Percentiles rank a stretch among this genome's conserved stretches.
Conservation (phyloP, 2,329 filamentous ascomycete species). For the Podosphaera xanthii region DNA sequence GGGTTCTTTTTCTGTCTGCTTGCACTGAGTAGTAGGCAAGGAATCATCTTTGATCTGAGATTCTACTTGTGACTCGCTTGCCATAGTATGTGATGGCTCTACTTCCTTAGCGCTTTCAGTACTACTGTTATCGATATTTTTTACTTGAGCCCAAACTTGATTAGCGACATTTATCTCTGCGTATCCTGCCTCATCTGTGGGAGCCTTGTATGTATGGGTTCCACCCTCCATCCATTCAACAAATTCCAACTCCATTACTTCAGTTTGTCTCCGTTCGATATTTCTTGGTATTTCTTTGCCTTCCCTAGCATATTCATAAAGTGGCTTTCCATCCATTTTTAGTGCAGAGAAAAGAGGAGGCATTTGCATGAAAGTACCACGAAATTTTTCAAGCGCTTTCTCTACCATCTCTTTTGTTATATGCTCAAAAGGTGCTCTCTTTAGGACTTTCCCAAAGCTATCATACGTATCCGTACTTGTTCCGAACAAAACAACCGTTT, state of each 20-base stretch:
- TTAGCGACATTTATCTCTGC: slow-evolving; percentile 58
- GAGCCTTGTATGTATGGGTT: slow-evolving; percentile 58
- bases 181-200: slow-evolving; percentile 50
- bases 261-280: slow-evolving; percentile 59
- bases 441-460: slow-evolving; percentile 59
- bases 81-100: not conserved
- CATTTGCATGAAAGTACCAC: slow-evolving; percentile 68
- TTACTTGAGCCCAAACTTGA: slow-evolving; percentile 40
- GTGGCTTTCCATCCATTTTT: slow-evolving; percentile 76
- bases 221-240: slow-evolving; percentile 71
- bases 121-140: not conserved
- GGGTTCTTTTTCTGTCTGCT: not conserved
- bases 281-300: slow-evolving; percentile 69
- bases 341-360: slow-evolving; percentile 85
- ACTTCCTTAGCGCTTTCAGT: not conserved
- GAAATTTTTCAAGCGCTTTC: slow-evolving; percentile 49
- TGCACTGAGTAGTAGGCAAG: not conserved
- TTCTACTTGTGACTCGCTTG: too few species aligned
- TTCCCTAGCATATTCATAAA: slow-evolving; percentile 89
- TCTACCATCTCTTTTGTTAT: slow-evolving; percentile 58
- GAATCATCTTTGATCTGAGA: not conserved
- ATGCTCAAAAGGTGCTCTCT: slow-evolving; percentile 52
- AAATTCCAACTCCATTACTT: slow-evolving; percentile 55
- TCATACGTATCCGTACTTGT: slow-evolving; percentile 89
- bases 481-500: slow-evolving; percentile 73